phyloP scores from a whole-genome alignment of 108 stramenopile genomes.

The Halocafeteria seosinensis region DNA sequence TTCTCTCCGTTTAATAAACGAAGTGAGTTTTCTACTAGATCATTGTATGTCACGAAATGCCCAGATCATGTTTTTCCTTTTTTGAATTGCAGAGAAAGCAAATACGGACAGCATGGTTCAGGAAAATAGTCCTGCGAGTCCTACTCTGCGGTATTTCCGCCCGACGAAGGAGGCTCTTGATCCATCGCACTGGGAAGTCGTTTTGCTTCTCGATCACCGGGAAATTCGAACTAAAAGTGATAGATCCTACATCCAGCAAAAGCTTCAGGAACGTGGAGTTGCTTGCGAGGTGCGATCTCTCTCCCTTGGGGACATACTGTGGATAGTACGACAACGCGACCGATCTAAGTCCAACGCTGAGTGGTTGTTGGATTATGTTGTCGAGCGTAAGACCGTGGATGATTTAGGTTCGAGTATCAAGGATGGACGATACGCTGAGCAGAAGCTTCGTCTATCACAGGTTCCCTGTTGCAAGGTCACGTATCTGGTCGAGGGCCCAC shows the following conservation, averaged over 20 bases:
- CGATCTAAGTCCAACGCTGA: not conserved
- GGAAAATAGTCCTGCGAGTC: too few species aligned
- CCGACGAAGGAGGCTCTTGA: too few species aligned
- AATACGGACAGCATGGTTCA: too few species aligned
- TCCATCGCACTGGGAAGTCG: not conserved
- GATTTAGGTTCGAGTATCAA: slow-evolving; percentile 3
- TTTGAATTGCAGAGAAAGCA: too few species aligned
- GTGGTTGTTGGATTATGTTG: slow-evolving; percentile 6
- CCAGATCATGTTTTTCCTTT: too few species aligned
- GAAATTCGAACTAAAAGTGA: not conserved
- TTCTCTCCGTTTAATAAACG: too few species aligned
- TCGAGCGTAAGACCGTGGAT: slow-evolving; percentile 7
- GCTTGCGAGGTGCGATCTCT: not conserved
- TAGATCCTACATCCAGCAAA: not conserved
- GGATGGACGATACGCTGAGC: slow-evolving; percentile 13
- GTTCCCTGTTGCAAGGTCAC: slow-evolving; percentile 2
- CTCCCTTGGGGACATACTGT: not conserved
- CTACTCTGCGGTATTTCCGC: too few species aligned
- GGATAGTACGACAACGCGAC: not conserved
- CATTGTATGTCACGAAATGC: too few species aligned
- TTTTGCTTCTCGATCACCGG: not conserved
- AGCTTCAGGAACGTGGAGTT: not conserved
- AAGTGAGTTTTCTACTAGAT: too few species aligned
- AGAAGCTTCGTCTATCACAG: slow-evolving; percentile 10
- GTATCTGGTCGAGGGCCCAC: slow-evolving; percentile 13